Evolutionary conservation across 139 green algal species (phyloP), one percentile per base, ranked within the genome.

Genomic region (Monoraphidium neglectum): DNA sequence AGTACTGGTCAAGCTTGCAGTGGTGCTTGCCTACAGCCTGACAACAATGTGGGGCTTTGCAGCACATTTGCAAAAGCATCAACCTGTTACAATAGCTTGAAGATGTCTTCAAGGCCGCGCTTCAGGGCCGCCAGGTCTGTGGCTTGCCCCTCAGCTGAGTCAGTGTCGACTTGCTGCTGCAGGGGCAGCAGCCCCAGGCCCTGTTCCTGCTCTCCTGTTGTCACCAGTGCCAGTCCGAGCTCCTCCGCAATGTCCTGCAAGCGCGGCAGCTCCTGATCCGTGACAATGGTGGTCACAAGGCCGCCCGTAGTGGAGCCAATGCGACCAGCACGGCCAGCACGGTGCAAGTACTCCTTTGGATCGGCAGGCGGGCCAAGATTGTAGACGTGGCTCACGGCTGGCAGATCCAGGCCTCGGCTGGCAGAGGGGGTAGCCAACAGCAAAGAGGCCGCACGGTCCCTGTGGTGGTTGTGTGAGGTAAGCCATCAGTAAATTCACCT

Each of bases 361-460:
- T 88, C 80, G 18, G 37, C 32, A 51, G 62, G 93, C 51, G 81
- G 59, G 15, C 82, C 88, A 15, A 94, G 61, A 74, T 87, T 95
- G 82, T 97, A 97, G 59, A 98, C 91, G 70, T 95, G 87, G 62
- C 77, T 91, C 2, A 98, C 92, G 1, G 86, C 90, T 0, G 94
- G 94, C 30, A 98, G 78, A 81, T 98, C 94, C 49, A 98, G 82
- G 1, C 94, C 94, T 1, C 94, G 78, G 2, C 88, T 77, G 0
- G 90, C 87, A 21, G 76, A 60, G 1, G 92, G 89, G 1, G 90
- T 96, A 38, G 84, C 81, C 36, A 96, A 65, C 72, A 96, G 70
- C 61, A 96, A 37, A 2, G 76, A 82, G 3, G 76, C 75, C 8
- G 64, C 75, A 1, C 75, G 60, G 32, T n/a, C 54, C 43, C 43